Base-by-base conservation (phyloP, 2,329 filamentous ascomycete species). In the Epichloe bromicola region DNA sequence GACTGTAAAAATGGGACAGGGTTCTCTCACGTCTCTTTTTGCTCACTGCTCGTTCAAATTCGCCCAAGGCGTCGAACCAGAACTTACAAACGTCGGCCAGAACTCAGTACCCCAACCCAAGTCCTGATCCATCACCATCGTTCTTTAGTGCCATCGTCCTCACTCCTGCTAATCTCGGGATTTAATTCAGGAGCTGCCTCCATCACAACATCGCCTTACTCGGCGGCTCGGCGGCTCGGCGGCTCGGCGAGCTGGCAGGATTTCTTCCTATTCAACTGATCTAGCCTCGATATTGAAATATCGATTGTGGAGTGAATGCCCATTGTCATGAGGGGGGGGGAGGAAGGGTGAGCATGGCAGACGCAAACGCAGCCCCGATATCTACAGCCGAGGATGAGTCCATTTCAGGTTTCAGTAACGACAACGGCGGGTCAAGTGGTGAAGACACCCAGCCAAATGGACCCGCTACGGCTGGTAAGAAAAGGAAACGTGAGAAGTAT, bases 401-500 rank as follows among this genome's bases (percentile, higher is more conserved):
- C 54, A 67, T 64, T 55, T 67, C 67, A 53, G 61, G 52, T 4
- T 57, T 65, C 44, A 66, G 65, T 51, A 60, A 66, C 56, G 65
- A 67, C 46, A 65, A 67, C n/a, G 63, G 57, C 45, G 63, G 57
- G 53, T 68, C 66, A 39, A 68, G 67, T 53, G 64, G 55, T 52
- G 67, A 68, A 33, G 68, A 70, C 26, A 61, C 61, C 3, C 53
- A 55, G 47, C 58, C 59, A 51, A 59, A 64, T 43, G 60, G 57
- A 40, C 52, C 56, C 20, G 56, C 53, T 1, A 61, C 61, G 49
- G 56, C 54, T 14, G 57, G 59, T 11, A 67, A 63, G 57, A 71
- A 70, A 56, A 62, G 68, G 43, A 70, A 69, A 60, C 65, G 66
- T 54, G 59, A 65, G 55, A 67, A 66, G 53, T 64, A 70, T 53